Conservation (phyloP, 176 grass and related monocot species). For the Olyra latifolia region DNA sequence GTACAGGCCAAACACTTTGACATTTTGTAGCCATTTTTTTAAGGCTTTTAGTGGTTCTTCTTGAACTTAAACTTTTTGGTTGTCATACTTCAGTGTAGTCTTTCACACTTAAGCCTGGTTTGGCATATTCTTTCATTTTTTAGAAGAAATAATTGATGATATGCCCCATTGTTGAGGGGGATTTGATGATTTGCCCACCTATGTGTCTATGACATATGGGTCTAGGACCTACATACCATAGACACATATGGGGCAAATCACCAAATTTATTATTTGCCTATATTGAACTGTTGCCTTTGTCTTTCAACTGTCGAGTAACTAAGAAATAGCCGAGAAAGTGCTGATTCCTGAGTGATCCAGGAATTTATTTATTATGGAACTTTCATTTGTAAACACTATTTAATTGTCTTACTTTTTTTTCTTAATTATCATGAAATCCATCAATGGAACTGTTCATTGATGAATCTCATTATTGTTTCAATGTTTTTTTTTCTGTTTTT, state of each 20-base stretch:
- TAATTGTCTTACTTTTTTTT: neutral
- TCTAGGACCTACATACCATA: too few relatives aligned
- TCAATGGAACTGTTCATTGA: neutral
- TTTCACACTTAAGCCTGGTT: neutral
- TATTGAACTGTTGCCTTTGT: neutral
- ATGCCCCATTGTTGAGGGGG: too few relatives aligned
- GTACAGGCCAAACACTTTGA: too few relatives aligned
- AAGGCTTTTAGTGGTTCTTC: neutral
- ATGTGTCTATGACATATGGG: too few relatives aligned
- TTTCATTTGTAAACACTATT: neutral
- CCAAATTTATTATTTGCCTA: neutral
- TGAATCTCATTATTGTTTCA: neutral
- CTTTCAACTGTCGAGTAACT: neutral
- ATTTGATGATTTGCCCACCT: too few relatives aligned
- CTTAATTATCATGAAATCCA: neutral
- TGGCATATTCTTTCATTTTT: neutral
- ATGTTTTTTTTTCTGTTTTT: neutral
- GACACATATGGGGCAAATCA: too few relatives aligned
- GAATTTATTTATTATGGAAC: neutral
- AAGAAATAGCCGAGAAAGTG: neutral
- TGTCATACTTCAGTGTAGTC: neutral
- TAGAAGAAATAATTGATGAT: too few relatives aligned
- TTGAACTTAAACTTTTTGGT: neutral
- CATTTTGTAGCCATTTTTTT: too few relatives aligned
- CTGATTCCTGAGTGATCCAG: neutral